phyloP scores from a whole-genome alignment of 2,329 filamentous ascomycete species.

The Dothistroma pini region DNA sequence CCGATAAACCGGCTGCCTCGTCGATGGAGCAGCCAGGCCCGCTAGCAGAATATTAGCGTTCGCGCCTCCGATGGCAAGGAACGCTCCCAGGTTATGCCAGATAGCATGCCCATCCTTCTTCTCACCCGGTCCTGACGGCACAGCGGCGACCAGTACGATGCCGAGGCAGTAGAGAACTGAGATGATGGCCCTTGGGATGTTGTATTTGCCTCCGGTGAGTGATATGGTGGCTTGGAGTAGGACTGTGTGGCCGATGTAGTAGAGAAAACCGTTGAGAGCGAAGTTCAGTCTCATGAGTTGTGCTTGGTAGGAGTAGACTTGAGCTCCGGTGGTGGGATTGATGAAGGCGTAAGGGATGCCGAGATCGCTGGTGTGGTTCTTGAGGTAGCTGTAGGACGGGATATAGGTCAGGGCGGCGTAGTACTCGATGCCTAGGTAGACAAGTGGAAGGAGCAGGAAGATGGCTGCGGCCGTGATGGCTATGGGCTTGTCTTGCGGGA shows the following conservation, averaged over 20 bases:
- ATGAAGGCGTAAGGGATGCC: constrained; percentile 10
- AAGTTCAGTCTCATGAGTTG: constrained; percentile 16
- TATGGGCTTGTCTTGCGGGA: background rate
- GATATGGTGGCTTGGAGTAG: constrained; percentile 5
- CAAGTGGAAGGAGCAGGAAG: constrained; percentile 6
- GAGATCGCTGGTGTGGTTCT: constrained; percentile 16
- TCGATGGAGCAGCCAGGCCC: constrained; percentile 3
- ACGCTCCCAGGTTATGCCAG: constrained; percentile 11
- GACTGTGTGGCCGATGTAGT: constrained; percentile 7
- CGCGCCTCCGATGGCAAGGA: constrained; percentile 6
- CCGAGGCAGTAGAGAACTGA: constrained; percentile 11
- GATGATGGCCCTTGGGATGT: background rate
- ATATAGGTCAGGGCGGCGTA: constrained; percentile 9
- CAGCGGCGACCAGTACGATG: constrained; percentile 10
- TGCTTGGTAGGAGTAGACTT: constrained; percentile 8
- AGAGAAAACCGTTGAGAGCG: constrained; percentile 11
- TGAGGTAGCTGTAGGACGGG: constrained; percentile 13
- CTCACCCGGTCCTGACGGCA: constrained; percentile 10
- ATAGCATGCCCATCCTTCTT: constrained; percentile 2
- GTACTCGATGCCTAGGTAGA: constrained; percentile 15
- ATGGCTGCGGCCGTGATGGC: constrained; percentile 11
- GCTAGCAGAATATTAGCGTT: constrained; percentile 15
- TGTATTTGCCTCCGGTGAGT: background rate
- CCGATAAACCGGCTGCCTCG: constrained; percentile 7
- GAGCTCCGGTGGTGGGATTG: constrained; percentile 1